phyloP scores from a whole-genome alignment of 2,329 filamentous ascomycete genomes.

The Colletotrichum eremochloae region DNA sequence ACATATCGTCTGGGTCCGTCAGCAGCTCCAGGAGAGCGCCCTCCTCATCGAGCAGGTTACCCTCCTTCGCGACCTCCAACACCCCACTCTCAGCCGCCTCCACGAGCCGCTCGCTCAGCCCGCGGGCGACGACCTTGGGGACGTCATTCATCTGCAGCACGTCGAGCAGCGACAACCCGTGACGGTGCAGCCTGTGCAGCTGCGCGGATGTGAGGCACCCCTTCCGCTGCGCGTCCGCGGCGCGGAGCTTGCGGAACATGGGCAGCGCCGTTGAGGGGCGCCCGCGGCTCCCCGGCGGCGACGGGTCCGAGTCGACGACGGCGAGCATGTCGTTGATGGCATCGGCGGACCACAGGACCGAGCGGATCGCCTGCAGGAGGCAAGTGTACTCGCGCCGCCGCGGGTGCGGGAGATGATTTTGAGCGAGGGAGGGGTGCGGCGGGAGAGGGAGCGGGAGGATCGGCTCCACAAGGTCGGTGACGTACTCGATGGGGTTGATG shows the following conservation, averaged over 20 bases:
- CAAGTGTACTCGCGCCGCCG: slow-evolving; percentile 14
- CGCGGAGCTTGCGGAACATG: slow-evolving; percentile 31
- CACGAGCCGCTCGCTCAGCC: slow-evolving; percentile 10
- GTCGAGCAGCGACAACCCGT: slow-evolving; percentile 26
- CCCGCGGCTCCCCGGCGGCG: not conserved
- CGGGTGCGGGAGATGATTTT: not conserved
- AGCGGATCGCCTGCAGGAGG: slow-evolving; percentile 32
- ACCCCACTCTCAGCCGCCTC: slow-evolving; percentile 22
- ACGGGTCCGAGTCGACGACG: slow-evolving; percentile 17
- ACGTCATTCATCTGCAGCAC: slow-evolving; percentile 27
- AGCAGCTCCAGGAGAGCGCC: slow-evolving; percentile 28
- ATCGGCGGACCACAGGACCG: slow-evolving; percentile 27
- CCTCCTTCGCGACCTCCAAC: slow-evolving; percentile 12
- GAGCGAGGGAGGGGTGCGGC: not conserved
- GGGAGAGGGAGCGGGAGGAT: not conserved
- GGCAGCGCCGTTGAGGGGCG: slow-evolving; percentile 14
- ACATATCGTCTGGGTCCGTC: not conserved
- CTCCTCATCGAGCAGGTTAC: slow-evolving; percentile 13
- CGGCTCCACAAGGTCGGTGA: slow-evolving; percentile 24
- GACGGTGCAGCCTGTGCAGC: slow-evolving; percentile 3
- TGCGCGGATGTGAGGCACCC: slow-evolving; percentile 25
- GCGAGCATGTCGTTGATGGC: slow-evolving; percentile 29
- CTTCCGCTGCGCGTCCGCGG: slow-evolving; percentile 3
- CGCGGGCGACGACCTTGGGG: slow-evolving; percentile 1
- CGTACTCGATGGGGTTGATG: slow-evolving; percentile 16